phyloP scores from a whole-genome alignment of 257 asterid species.

The Salvia splendens region DNA sequence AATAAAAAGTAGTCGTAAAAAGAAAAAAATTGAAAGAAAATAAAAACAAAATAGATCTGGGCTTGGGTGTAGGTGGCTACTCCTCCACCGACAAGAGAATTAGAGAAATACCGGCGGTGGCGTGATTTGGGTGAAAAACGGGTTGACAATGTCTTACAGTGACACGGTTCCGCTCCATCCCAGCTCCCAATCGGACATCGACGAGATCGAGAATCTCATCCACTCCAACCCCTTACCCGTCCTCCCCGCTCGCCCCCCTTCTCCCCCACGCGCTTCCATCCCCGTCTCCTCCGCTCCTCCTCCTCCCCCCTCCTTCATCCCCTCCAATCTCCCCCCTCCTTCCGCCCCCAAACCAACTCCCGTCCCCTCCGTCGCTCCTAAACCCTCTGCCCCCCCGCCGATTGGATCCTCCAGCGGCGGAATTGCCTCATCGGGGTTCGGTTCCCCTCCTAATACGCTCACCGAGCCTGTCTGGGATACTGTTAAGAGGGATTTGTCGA shows the following conservation, averaged over 20 bases:
- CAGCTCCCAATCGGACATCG: conserved; percentile 92
- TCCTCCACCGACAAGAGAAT: too few relatives aligned
- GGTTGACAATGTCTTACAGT: conserved; percentile 61
- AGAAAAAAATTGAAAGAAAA: too few relatives aligned
- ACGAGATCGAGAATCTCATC: conserved; percentile 96
- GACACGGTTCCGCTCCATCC: conserved; percentile 79
- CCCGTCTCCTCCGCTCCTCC: conserved; percentile 57
- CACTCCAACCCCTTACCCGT: conserved; percentile 62
- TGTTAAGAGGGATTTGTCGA: conserved; percentile 79
- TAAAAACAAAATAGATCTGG: too few relatives aligned
- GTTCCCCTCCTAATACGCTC: conserved; percentile 70
- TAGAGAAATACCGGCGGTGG: conserved; percentile 16
- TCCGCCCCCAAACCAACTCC: conserved; percentile 40
- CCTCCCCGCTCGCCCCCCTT: conserved; percentile 75
- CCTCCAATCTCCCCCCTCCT: conserved; percentile 60
- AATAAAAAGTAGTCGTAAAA: too few relatives aligned
- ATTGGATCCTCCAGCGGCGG: conserved; percentile 41
- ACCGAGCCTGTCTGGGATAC: conserved; percentile 98
- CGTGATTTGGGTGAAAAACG: conserved; percentile 23
- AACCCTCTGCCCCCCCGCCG: conserved; percentile 35
- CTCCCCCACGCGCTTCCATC: conserved; percentile 79
- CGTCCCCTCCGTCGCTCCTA: conserved; percentile 38
- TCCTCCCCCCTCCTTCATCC: conserved; percentile 49
- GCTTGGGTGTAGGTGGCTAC: too few relatives aligned
- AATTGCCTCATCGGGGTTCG: conserved; percentile 55